Evolutionary conservation across 768 basidiomycete species (phyloP), one percentile per base, ranked within the genome.

Genomic region (Clitopilus passeckerianus): DNA sequence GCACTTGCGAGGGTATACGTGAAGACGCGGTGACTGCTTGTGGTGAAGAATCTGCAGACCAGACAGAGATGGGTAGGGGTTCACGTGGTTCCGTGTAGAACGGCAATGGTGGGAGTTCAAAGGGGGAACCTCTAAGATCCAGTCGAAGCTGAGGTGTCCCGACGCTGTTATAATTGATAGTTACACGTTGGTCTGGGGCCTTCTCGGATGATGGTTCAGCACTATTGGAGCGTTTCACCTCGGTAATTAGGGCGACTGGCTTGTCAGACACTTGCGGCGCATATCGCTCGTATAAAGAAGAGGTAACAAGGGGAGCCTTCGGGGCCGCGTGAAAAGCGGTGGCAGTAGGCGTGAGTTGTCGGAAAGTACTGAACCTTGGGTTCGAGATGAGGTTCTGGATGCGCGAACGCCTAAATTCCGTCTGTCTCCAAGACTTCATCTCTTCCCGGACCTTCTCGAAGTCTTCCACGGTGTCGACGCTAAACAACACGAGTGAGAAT

Each of bases 311-410:
- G 18, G 70, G 64, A 12, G 69, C 70, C 6, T 69, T 70, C 30
- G 73, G 71, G 15, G 64, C 63, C 12, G 71, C 61, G 61, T 79
- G 77, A 61, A 80, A 81, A 0, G 68, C 64, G 10, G 74, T 69
- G 15, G 75, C 76, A 9, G 72, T 72, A 15, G 79, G 83, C 0
- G 84, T 74, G n/a, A 86, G 65, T 62, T 79, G 79, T 20, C 72
- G 79, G 70, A 88, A 85, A 18, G 80, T 80, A 64, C 77, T 83
- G 57, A 76, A 64, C 24, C 80, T 78, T 44, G 84, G 84, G 61
- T 84, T 82, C 53, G 84, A 79, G 50, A 87, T 85, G 56, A 85
- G 66, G 27, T 73, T 66, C 16, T 68, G 74, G 22, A 83, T 67
- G n/a, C 69, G 68, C 1, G 82, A 80, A 43, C 75, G 52, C 23